Conservation (phyloP, 805 yeast species). For the Yamadazyma nakazawae region DNA sequence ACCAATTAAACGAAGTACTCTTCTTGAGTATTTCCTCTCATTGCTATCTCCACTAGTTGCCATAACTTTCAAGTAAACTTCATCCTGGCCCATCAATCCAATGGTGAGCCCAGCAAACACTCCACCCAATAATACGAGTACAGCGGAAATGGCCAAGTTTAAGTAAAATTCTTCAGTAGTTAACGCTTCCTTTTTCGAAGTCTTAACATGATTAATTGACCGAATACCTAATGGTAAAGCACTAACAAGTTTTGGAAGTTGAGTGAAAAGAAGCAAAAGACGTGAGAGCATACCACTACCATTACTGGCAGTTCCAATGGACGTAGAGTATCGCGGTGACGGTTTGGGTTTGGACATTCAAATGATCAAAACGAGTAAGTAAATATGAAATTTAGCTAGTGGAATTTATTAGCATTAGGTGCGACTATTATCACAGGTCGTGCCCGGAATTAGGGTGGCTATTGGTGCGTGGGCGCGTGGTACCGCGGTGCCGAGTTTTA, state of each 20-base stretch:
- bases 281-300: slow-evolving; percentile 18
- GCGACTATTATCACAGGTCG: too few species aligned
- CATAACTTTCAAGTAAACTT: slow-evolving; percentile 86
- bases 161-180: slow-evolving; percentile 42
- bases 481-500: too few species aligned
- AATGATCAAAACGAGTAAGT: not conserved
- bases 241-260: slow-evolving; percentile 29
- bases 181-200: slow-evolving; percentile 17
- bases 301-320: not conserved
- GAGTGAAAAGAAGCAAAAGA: slow-evolving; percentile 30
- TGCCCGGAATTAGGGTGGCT: too few species aligned
- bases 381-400: not conserved
- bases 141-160: slow-evolving; percentile 51
- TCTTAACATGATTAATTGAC: slow-evolving; percentile 13
- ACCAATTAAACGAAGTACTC: slow-evolving; percentile 68
- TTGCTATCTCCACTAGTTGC: slow-evolving; percentile 75
- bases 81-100: slow-evolving; percentile 98
- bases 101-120: slow-evolving; percentile 93
- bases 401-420: too few species aligned
- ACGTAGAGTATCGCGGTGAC: slow-evolving; percentile 2
- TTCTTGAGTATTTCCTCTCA: slow-evolving; percentile 67
- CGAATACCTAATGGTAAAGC: slow-evolving; percentile 30
- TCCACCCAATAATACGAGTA: slow-evolving; percentile 74
- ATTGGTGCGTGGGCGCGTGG: too few species aligned
- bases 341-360: slow-evolving; percentile 4